Percentiles rank a stretch among this genome's conserved stretches.
Conservation (phyloP, 208 protist genomes). For the Wallacemonas sp. region DNA sequence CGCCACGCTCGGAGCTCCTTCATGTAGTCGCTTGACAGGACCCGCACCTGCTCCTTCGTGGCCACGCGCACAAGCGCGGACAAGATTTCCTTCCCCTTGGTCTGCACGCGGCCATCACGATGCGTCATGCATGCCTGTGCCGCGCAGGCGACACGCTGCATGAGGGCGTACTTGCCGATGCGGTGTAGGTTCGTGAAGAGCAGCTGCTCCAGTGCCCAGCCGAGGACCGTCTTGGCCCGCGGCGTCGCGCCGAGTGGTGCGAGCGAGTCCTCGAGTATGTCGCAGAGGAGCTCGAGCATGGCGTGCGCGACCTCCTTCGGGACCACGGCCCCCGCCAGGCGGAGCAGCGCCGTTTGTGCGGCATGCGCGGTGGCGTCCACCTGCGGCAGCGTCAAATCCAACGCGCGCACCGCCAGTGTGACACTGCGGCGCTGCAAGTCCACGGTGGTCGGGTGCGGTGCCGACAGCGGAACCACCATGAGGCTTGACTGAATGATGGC, state of each 20-base stretch:
- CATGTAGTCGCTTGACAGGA: slow-evolving; percentile 38
- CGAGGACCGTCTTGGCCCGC: slow-evolving; percentile 46
- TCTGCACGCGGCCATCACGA: slow-evolving; percentile 47
- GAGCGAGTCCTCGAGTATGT: slow-evolving; percentile 30
- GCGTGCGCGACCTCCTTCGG: slow-evolving; percentile 51
- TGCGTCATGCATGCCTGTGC: slow-evolving; percentile 51
- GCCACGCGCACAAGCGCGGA: slow-evolving; percentile 73
- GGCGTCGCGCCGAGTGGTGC: slow-evolving; percentile 35
- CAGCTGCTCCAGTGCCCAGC: slow-evolving; percentile 38
- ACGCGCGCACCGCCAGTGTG: slow-evolving; percentile 15
- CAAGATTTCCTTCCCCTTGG: slow-evolving; percentile 45
- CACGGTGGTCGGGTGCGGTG: not conserved
- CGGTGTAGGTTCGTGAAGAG: slow-evolving; percentile 77
- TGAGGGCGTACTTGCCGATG: slow-evolving; percentile 71
- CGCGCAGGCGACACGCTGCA: slow-evolving; percentile 49
- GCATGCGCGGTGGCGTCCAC: slow-evolving; percentile 37
- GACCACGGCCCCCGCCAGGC: slow-evolving; percentile 26
- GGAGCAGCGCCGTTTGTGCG: slow-evolving; percentile 29
- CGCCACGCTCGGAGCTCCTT: slow-evolving; percentile 48
- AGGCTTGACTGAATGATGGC: not conserved
- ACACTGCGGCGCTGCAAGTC: not conserved
- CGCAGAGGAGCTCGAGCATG: slow-evolving; percentile 51
- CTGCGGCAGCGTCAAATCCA: slow-evolving; percentile 60
- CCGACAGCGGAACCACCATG: not conserved
- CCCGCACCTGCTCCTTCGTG: slow-evolving; percentile 54